Percentiles rank a stretch among this genome's conserved stretches.
These are phyloP conservation scores for Ceratorhiza oryzae-sativae DNA, from an alignment of 1,284 basidiomycete genomes.

Conservation along the genomic window DNA sequence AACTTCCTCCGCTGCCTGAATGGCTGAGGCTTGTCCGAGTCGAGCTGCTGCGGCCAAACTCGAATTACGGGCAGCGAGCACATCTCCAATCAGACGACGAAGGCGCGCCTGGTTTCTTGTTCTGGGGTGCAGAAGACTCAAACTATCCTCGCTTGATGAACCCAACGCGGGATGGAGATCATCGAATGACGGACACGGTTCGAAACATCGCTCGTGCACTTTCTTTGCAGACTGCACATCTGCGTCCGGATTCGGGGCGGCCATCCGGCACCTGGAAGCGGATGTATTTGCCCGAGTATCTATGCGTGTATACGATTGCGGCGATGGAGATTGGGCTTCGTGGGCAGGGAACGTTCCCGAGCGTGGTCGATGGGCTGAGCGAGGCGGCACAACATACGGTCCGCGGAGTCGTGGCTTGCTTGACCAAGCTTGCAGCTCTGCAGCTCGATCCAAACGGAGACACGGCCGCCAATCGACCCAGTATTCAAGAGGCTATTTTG, in stretches of 20 bases:
- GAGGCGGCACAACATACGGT: constrained; percentile 65
- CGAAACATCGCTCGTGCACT: constrained; percentile 72
- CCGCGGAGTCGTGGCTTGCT: constrained; percentile 72
- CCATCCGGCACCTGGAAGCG: constrained; percentile 72
- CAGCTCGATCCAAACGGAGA: constrained; percentile 76
- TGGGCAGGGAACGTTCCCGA: constrained; percentile 60
- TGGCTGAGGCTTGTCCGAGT: constrained; percentile 84
- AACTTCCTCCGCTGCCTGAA: constrained; percentile 66
- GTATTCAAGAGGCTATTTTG: constrained; percentile 80
- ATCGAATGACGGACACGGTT: constrained; percentile 80
- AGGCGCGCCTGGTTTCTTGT: constrained; percentile 83
- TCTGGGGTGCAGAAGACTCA: constrained; percentile 80
- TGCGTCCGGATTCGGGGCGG: constrained; percentile 76
- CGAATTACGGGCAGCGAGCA: constrained; percentile 61
- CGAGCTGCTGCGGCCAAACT: constrained; percentile 71
- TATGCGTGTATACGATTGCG: constrained; percentile 87
- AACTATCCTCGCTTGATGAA: constrained; percentile 63
- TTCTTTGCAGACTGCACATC: constrained; percentile 75
- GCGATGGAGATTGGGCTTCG: constrained; percentile 83
- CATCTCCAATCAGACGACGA: constrained; percentile 66
- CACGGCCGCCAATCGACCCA: constrained; percentile 57
- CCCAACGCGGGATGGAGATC: constrained; percentile 62
- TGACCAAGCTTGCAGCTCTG: constrained; percentile 71
- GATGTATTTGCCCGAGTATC: constrained; percentile 89
- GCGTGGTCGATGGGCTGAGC: constrained; percentile 75